Evolutionary conservation across 225 moss, liverwort and hornwort genomes (phyloP), one percentile per base, ranked within the genome.

Genomic region (Marchantia paleacea): DNA sequence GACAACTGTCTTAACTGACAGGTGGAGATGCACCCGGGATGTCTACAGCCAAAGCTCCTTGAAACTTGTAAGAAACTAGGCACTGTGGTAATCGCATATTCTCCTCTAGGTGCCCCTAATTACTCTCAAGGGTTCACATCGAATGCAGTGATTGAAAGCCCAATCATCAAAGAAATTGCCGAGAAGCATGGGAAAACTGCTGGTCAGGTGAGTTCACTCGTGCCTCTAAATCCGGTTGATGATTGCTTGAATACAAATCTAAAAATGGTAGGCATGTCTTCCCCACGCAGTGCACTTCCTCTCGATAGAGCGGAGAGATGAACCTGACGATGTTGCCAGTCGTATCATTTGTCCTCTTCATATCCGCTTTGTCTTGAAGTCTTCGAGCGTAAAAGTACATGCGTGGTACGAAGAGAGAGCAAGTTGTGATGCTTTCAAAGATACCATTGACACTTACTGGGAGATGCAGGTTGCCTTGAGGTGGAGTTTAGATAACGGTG

Each of bases 401-500:
- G 0, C 22, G 8, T 3, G 3, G 9, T 62, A 7, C 6, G 22
- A 22, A 24, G 16, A 62, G 4, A 16, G 39, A 39, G 39, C 39
- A 39, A 39, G n/a, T n/a, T n/a, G n/a, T n/a, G n/a, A n/a, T n/a
- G n/a, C n/a, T n/a, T n/a, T n/a, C n/a, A n/a, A n/a, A n/a, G n/a
- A n/a, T n/a, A n/a, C n/a, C n/a, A n/a, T n/a, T n/a, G n/a, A n/a
- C n/a, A n/a, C n/a, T 58, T 26, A 18, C 6, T 67, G 28, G 31
- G 22, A 49, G 12, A 16, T 18, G 70, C 77, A 83, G 85, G 75
- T 85, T 16, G 76, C 74, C 39, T 52, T 85, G 8, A 65, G 81
- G 28, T 88, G 88, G 88, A 68, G 14, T 47, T 51, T 79, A 58
- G 83, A 81, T 13, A 75, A 48, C 18, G 88, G 88, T 6, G 80